Evolutionary conservation across 805 yeast species (phyloP).

Genomic region (Ogataea thermomethanolica): DNA sequence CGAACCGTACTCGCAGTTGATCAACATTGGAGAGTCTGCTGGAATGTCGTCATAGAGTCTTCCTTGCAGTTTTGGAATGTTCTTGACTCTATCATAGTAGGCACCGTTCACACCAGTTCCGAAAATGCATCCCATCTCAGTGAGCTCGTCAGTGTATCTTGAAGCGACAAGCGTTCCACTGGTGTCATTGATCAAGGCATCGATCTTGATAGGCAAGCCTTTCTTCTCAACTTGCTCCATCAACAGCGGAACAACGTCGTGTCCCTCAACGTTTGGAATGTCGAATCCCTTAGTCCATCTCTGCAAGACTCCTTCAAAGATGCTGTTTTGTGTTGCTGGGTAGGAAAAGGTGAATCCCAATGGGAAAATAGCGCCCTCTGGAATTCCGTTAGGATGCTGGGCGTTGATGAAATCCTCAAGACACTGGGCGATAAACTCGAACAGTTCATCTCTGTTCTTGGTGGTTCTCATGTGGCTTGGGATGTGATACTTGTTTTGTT

Average conservation of each 20-base stretch:
- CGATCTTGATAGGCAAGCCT: constrained; percentile 79
- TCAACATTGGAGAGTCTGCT: constrained; percentile 77
- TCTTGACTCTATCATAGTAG: constrained; percentile 73
- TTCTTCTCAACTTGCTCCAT: constrained; percentile 67
- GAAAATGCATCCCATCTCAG: constrained; percentile 95
- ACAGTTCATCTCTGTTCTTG: constrained; percentile 65
- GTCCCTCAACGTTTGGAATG: constrained; percentile 91
- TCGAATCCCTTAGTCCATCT: constrained; percentile 99
- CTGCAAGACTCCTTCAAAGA: constrained; percentile 85
- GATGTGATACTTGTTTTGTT: constrained; percentile 83
- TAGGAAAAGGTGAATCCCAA: constrained; percentile 96
- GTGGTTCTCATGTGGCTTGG: constrained; percentile 82
- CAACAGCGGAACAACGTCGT: constrained; percentile 90
- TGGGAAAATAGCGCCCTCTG: constrained; percentile 53
- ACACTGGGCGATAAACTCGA: constrained; percentile 85
- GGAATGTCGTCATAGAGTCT: constrained; percentile 62
- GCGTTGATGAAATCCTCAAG: constrained; percentile 68
- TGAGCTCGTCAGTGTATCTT: constrained; percentile 82
- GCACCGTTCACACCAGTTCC: constrained; percentile 99
- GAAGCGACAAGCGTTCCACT: constrained; percentile 97
- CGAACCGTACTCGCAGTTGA: constrained; percentile 98
- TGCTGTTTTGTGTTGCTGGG: constrained; percentile 81
- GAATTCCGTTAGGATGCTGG: constrained; percentile 66
- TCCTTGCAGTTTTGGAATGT: constrained; percentile 85
- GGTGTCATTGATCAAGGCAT: constrained; percentile 95